These are phyloP conservation scores for Favolaschia claudopus DNA, from an alignment of 768 basidiomycete genomes.

Conservation along the genomic window DNA sequence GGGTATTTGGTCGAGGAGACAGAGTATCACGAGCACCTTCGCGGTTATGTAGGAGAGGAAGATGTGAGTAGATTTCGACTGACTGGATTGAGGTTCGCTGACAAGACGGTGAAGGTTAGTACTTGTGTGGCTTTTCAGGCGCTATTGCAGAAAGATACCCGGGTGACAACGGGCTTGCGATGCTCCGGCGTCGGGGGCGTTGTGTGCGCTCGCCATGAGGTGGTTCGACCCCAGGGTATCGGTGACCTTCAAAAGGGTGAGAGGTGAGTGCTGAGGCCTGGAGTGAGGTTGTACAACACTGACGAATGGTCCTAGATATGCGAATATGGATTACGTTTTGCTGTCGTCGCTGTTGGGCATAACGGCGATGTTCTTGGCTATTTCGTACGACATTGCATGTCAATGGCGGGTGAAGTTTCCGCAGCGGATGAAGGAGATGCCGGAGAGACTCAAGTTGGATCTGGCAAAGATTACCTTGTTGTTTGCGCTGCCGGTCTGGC, in stretches of 20 bases:
- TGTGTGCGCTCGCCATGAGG: no score
- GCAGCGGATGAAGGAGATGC: no score
- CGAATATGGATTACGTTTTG: constrained; percentile 30
- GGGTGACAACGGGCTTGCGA: no score
- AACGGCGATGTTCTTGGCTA: background rate
- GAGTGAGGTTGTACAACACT: background rate
- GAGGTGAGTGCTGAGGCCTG: constrained; percentile 16
- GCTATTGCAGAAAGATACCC: constrained; percentile 20
- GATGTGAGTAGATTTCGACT: background rate
- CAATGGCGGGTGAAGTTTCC: no score
- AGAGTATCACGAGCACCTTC: background rate
- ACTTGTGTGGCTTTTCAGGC: constrained; percentile 15
- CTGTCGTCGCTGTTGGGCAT: constrained; percentile 4
- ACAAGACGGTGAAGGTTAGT: constrained; percentile 7
- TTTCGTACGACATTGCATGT: constrained; percentile 33
- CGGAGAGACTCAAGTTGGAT: background rate
- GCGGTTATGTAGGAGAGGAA: background rate
- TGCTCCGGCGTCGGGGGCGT: no score
- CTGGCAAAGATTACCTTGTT: background rate
- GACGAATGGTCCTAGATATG: constrained; percentile 6
- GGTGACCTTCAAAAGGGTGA: constrained; percentile 31
- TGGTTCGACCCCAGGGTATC: constrained; percentile 17
- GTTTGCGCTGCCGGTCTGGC: background rate
- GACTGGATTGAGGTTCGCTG: background rate
- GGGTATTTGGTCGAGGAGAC: background rate